These are phyloP conservation scores for Coemansia sp. DNA, from an alignment of 192 early-diverging fungal species.

Conservation along the genomic window DNA sequence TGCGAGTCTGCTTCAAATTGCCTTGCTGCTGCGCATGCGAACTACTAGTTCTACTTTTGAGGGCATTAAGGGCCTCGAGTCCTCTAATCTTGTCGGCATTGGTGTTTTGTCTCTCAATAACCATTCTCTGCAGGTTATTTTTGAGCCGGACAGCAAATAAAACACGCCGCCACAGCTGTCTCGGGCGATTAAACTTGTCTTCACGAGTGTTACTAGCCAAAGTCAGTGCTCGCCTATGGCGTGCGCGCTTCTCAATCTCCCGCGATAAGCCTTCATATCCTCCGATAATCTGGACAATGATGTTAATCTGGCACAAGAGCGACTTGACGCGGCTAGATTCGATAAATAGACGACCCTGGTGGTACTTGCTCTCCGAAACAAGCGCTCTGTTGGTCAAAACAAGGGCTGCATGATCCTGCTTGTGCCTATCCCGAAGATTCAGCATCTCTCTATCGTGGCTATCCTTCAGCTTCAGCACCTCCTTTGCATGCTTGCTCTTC, in stretches of 20 bases:
- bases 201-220: neutral
- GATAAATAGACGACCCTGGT: conserved; percentile 18
- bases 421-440: too few relatives aligned
- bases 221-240: neutral
- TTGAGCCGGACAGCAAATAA: conserved; percentile 26
- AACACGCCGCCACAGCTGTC: conserved; percentile 23
- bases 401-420: too few relatives aligned
- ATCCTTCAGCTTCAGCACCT: too few relatives aligned
- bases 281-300: conserved; percentile 26
- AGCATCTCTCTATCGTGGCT: too few relatives aligned
- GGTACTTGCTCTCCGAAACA: conserved; percentile 28
- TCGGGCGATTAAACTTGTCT: conserved; percentile 1
- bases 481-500: conserved; percentile 4
- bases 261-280: conserved; percentile 23
- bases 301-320: conserved; percentile 19
- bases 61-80: neutral
- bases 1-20: neutral
- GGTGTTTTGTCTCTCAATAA: neutral
- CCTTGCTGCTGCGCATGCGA: neutral
- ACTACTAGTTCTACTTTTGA: neutral
- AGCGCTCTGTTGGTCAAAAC: too few relatives aligned
- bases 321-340: conserved; percentile 9
- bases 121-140: conserved; percentile 10
- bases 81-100: conserved; percentile 24
- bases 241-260: conserved; percentile 15